Percentiles rank a stretch among this genome's conserved stretches.
These are phyloP conservation scores for Podaxis mareebaensis DNA, from an alignment of 768 basidiomycete genomes.

Conservation along the genomic window DNA sequence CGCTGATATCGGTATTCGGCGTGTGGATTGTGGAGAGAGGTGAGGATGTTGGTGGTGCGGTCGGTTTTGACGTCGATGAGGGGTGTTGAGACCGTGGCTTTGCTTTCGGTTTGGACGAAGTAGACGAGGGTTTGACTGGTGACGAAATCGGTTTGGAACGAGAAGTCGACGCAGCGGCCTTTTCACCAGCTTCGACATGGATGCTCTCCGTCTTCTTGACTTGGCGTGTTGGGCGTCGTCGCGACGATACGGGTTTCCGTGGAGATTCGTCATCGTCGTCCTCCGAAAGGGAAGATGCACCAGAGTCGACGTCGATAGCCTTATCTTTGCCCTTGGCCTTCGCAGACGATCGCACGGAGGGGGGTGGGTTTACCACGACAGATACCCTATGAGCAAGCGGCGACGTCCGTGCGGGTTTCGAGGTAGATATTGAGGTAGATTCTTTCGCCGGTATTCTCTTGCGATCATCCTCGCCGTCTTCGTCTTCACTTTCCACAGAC, in stretches of 20 bases:
- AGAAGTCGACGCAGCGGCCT: background rate
- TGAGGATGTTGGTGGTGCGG: conserved; percentile 13
- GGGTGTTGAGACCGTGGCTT: conserved; percentile 12
- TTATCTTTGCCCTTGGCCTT: background rate
- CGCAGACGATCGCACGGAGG: background rate
- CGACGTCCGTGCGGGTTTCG: background rate
- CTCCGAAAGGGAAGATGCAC: background rate
- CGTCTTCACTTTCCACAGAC: background rate
- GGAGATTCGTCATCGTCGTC: background rate
- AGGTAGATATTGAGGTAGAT: background rate
- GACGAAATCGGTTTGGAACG: conserved; percentile 12
- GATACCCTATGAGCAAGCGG: background rate
- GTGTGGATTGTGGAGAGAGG: conserved; percentile 12
- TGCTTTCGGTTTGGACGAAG: conserved; percentile 14
- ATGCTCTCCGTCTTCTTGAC: conserved; percentile 27
- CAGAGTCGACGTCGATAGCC: background rate
- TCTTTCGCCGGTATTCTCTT: background rate
- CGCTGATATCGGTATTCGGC: background rate
- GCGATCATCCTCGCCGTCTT: background rate
- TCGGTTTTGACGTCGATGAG: background rate
- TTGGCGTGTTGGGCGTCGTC: background rate
- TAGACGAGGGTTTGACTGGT: background rate
- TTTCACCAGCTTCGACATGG: conserved; percentile 26
- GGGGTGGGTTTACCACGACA: conserved; percentile 7
- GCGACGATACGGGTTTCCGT: background rate